A percentile compares a stretch with the other conserved stretches of the same genome.
phyloP scores from a whole-genome alignment of 2,329 filamentous ascomycete species.

The Verticillium longisporum region DNA sequence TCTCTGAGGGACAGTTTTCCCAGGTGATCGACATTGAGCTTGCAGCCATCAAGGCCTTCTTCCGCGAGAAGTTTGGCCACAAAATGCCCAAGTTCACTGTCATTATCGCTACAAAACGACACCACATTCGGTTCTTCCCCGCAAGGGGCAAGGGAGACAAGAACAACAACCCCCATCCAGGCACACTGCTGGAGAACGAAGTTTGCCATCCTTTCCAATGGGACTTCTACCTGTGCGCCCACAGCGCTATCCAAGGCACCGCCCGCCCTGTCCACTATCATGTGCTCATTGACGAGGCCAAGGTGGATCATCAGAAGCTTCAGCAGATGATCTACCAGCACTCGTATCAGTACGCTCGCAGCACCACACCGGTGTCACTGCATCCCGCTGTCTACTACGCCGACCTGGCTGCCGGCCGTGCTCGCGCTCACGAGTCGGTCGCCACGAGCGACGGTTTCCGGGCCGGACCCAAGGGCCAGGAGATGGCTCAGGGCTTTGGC shows the following conservation, averaged over 20 bases:
- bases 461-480: conserved; percentile 35
- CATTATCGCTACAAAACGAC: conserved; percentile 85
- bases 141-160: conserved; percentile 54
- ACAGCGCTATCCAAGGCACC: conserved; percentile 83
- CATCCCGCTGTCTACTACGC: conserved; percentile 94
- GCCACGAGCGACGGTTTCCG: conserved; percentile 36
- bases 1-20: conserved; percentile 78
- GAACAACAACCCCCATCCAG: conserved; percentile 78
- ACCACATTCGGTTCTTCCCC: conserved; percentile 91
- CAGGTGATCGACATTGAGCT: conserved; percentile 79
- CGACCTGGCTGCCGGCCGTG: conserved; percentile 78
- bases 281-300: conserved; percentile 76
- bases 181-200: conserved; percentile 80
- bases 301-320: conserved; percentile 59
- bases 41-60: conserved; percentile 55
- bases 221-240: conserved; percentile 67
- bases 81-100: conserved; percentile 67
- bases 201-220: conserved; percentile 88
- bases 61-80: conserved; percentile 30
- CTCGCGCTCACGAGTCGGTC: conserved; percentile 62
- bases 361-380: conserved; percentile 85
- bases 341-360: conserved; percentile 87
- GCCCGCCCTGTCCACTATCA: conserved; percentile 90
- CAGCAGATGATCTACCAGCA: conserved; percentile 92
- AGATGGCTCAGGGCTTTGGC: conserved; percentile 27